These are phyloP conservation scores for Lyophyllum decastes DNA, from an alignment of 768 basidiomycete species.

Conservation along the genomic window DNA sequence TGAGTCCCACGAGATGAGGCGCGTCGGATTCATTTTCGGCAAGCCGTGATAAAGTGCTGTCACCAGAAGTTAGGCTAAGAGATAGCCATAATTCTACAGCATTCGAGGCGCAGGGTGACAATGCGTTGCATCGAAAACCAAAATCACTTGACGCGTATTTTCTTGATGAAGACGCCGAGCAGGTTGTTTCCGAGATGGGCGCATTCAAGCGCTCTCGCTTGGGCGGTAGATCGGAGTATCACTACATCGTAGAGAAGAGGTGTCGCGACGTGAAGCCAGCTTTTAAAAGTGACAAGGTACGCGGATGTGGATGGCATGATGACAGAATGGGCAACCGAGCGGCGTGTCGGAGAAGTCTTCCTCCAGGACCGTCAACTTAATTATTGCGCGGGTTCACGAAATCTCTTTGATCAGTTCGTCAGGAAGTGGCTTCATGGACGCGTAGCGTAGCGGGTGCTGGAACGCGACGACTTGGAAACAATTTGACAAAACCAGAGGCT, in stretches of 20 bases:
- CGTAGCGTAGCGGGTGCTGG: not conserved
- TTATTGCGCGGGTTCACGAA: conserved; percentile 17
- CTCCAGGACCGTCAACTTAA: conserved; percentile 15
- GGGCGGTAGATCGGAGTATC: conserved; percentile 26
- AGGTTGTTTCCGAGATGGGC: conserved; percentile 13
- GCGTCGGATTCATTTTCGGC: conserved; percentile 12
- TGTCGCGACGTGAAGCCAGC: conserved; percentile 27
- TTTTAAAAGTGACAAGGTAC: conserved; percentile 24
- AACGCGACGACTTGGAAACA: not conserved
- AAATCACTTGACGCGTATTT: conserved; percentile 25
- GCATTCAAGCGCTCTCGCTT: conserved; percentile 24
- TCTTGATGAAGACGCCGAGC: conserved; percentile 21
- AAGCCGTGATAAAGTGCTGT: conserved; percentile 13
- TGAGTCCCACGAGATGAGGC: conserved; percentile 5
- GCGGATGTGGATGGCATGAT: conserved; percentile 18
- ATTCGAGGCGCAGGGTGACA: conserved; percentile 1
- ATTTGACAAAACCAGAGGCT: no score
- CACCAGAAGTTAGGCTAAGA: conserved; percentile 9
- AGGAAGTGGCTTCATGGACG: conserved; percentile 8
- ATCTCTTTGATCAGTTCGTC: conserved; percentile 24
- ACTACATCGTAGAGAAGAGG: conserved; percentile 27
- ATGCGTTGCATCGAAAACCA: not conserved
- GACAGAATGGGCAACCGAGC: conserved; percentile 14
- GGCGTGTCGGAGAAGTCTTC: conserved; percentile 16
- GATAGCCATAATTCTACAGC: conserved; percentile 6